Percentiles rank a stretch among this genome's conserved stretches.
Evolutionary conservation across 331 rosid species (phyloP).

Genomic region (Stylosanthes scabra): DNA sequence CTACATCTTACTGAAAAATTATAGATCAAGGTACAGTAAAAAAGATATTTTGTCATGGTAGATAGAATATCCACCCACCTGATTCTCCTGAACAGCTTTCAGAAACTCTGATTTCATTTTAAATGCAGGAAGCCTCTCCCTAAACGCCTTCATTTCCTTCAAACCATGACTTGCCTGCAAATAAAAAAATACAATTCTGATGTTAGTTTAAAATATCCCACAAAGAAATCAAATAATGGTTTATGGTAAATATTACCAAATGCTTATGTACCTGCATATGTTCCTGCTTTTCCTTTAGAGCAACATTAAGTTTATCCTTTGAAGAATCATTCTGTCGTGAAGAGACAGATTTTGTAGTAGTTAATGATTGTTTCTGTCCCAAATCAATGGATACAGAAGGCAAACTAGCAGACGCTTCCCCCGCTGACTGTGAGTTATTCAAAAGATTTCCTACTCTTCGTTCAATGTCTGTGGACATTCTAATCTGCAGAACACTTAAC

Average conservation of each 20-base stretch:
- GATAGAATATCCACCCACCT: conserved; percentile 58
- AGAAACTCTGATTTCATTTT: conserved; percentile 80
- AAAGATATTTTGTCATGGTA: not conserved
- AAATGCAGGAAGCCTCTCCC: conserved; percentile 90
- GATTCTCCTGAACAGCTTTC: conserved; percentile 80
- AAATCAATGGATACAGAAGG: conserved; percentile 48
- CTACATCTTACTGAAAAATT: conserved; percentile 43
- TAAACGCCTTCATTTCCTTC: conserved; percentile 72
- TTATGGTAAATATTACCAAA: conserved; percentile 30
- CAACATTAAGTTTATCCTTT: conserved; percentile 66
- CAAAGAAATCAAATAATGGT: conserved; percentile 17
- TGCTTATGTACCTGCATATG: conserved; percentile 60
- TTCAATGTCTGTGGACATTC: conserved; percentile 86
- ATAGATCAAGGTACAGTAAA: conserved; percentile 24
- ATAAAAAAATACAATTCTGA: conserved; percentile 33
- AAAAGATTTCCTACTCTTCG: conserved; percentile 83
- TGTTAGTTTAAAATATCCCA: conserved; percentile 27
- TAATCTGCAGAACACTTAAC: conserved; percentile 62
- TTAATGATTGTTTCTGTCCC: conserved; percentile 50
- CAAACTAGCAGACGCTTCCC: conserved; percentile 33
- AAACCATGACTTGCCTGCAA: conserved; percentile 64
- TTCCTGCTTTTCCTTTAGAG: conserved; percentile 81
- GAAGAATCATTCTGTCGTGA: conserved; percentile 52
- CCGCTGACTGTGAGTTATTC: conserved; percentile 58
- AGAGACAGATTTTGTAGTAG: conserved; percentile 40